phyloP scores from a whole-genome alignment of 176 grass and related monocot genomes.

The Dendrocalamus sinicus region DNA sequence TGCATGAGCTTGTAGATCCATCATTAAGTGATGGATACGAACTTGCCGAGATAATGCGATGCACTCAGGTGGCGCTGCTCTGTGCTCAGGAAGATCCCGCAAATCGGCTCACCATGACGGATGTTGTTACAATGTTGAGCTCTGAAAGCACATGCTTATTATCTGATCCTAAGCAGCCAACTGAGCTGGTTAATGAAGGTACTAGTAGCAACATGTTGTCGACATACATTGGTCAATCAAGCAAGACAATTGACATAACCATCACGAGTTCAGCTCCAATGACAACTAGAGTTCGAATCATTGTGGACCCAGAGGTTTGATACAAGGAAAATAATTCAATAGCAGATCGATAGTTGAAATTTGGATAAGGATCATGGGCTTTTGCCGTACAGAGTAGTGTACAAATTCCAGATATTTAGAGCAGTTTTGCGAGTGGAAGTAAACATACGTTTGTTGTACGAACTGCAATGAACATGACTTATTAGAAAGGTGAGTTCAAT shows the following conservation, averaged over 20 bases:
- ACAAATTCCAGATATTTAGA: background rate
- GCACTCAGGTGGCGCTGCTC: constrained; percentile 46
- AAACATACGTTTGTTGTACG: too few relatives aligned
- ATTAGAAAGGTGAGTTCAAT: too few relatives aligned
- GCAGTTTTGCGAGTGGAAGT: background rate
- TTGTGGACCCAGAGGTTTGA: constrained; percentile 40
- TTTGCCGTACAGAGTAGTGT: background rate
- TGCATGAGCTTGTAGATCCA: constrained; percentile 51
- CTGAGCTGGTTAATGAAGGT: background rate
- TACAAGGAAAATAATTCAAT: background rate
- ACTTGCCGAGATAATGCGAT: constrained; percentile 10
- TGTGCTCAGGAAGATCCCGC: constrained; percentile 58
- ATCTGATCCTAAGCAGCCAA: constrained; percentile 36
- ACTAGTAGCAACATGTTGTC: background rate
- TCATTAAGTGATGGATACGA: constrained; percentile 13
- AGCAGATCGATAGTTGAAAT: background rate
- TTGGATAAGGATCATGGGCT: background rate
- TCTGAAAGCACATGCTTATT: constrained; percentile 31
- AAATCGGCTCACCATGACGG: constrained; percentile 49
- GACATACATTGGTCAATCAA: constrained; percentile 13
- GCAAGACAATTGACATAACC: constrained; percentile 47
- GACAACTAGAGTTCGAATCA: constrained; percentile 44
- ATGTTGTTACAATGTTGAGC: constrained; percentile 48
- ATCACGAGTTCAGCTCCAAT: constrained; percentile 45
- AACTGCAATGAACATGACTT: too few relatives aligned